Base-by-base conservation (phyloP, 768 basidiomycete species). In the Cystofilobasidium ferigula region DNA sequence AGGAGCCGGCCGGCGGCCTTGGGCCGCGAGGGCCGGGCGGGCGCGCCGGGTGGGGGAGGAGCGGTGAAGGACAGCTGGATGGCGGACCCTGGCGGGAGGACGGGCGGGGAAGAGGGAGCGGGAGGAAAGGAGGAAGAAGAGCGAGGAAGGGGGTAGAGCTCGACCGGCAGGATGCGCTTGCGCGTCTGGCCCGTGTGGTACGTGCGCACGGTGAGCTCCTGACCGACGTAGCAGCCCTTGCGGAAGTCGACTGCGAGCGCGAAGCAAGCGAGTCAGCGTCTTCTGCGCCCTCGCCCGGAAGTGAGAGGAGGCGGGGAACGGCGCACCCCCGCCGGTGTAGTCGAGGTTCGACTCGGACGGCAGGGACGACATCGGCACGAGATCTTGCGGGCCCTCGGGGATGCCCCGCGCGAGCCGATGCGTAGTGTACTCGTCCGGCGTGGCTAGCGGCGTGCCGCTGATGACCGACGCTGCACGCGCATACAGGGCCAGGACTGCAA, bases 181-280 rank as follows among this genome's bases (percentile, higher is more conserved):
- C 95, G 81, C 48, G 95, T 79, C 32, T 86, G 81, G 14, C 95
- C 95, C 8, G 87, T 97, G 74, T 97, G 91, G 75, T 94, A 94
- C 42, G 94, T 97, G 60, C 95, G 83, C 8, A 95, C 93, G 0
- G 93, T 97, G 45, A 98, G 80, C 72, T 98, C 95, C 79, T 99
- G 95, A 12, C 95, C 95, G 7, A 98, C 86, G 73, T 97, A 98
- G 74, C 95, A 99, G 3, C 95, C 95, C 78, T 99, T 99, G 64
- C 89, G 80, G 75, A 95, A 97, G 76, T 97, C 91, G 74, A 98
- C 93, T 86, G 69, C 28, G 28, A 26, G 32, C 16, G 14, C 32
- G 22, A 62, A 3, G 28, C 16, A 43, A 57, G 40, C n/a, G 32
- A 51, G 32, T 18, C 38, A 32, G 28, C 30, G 35, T n/a, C 35